Evolutionary conservation across 1,139 yeast genomes (phyloP), one percentile per base, ranked within the genome.

Genomic region (Geotrichum cucujoidarum): DNA sequence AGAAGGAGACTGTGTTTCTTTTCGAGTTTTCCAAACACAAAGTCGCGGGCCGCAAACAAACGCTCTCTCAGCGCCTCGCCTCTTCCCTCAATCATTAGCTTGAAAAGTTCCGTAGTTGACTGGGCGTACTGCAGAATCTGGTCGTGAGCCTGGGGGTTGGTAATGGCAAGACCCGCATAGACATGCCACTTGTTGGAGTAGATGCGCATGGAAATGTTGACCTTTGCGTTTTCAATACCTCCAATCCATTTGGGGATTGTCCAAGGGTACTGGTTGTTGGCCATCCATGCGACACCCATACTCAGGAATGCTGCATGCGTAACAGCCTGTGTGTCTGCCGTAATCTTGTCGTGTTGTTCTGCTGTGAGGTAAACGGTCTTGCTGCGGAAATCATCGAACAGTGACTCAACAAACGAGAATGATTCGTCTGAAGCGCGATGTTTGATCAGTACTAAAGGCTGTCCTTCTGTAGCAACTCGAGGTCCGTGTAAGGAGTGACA

Each of bases 261-360:
- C 98, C 98, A 92, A 0, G 98, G 98, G 63, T 89, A 92, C 62
- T 86, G 84, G 60, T 82, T 76, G 53, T 76, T 73, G 41, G 82
- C 78, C 58, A 78, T 83, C 98, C 98, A 92, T 2, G 98, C 98
- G 8, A 83, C 81, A 1, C 98, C 98, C 98, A 92, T 92, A 47
- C 94, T 84, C 52, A 92, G 72, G 62, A 92, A 92, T 0, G 97
- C 97, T 5, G 97, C 97, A 64, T 92, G 98, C 0, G 98, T 92
- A 14, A 92, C 97, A 0, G 97, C 98, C 65, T 92, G 98, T 3
- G 97, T 94, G 64, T 92, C 98, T 0, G 98, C 98, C 0, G 98
- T 92, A 53, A 92, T 92, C 56, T 78, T 78, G 62, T 92, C 98
- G 64, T 92, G 98, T 61, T 90, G 89, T 53, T 78, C 74, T 5